Conservation (phyloP, 1,284 basidiomycete genomes). For the Peniophora sp. region DNA sequence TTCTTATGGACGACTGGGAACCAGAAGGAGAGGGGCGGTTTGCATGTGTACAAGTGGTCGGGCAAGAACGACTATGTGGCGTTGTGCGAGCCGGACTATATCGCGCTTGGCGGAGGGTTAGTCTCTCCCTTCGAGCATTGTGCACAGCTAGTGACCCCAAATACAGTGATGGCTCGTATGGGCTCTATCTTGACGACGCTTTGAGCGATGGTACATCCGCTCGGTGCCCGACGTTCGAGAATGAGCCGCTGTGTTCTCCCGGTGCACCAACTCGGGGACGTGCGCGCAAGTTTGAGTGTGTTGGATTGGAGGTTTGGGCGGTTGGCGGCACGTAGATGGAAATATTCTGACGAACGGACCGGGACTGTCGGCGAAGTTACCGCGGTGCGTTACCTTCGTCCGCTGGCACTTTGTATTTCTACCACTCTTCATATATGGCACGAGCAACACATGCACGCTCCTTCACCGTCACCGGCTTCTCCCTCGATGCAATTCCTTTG, state of each 20-base stretch:
- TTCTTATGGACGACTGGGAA: slow-evolving; percentile 53
- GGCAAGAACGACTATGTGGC: slow-evolving; percentile 89
- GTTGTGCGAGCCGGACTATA: slow-evolving; percentile 70
- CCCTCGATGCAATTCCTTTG: no score
- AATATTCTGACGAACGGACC: no score
- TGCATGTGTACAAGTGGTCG: slow-evolving; percentile 80
- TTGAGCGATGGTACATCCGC: slow-evolving; percentile 82
- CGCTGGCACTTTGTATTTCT: no score
- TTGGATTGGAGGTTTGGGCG: slow-evolving; percentile 84
- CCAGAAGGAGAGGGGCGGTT: slow-evolving; percentile 33
- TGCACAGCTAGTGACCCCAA: no score
- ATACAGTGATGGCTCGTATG: slow-evolving; percentile 76
- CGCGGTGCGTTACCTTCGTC: no score
- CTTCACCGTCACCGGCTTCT: no score
- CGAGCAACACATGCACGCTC: no score
- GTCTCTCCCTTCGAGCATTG: slow-evolving; percentile 21
- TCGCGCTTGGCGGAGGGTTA: slow-evolving; percentile 89
- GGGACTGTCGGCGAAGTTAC: no score
- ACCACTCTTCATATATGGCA: no score
- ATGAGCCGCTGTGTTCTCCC: slow-evolving; percentile 68
- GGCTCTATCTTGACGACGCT: slow-evolving; percentile 82
- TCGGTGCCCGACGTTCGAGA: slow-evolving; percentile 81
- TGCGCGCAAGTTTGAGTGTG: slow-evolving; percentile 62
- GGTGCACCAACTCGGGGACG: slow-evolving; percentile 44
- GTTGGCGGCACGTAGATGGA: slow-evolving; percentile 26